These are phyloP conservation scores for Phytophthora sp. DNA, from an alignment of 352 stramenopile species.

Conservation along the genomic window DNA sequence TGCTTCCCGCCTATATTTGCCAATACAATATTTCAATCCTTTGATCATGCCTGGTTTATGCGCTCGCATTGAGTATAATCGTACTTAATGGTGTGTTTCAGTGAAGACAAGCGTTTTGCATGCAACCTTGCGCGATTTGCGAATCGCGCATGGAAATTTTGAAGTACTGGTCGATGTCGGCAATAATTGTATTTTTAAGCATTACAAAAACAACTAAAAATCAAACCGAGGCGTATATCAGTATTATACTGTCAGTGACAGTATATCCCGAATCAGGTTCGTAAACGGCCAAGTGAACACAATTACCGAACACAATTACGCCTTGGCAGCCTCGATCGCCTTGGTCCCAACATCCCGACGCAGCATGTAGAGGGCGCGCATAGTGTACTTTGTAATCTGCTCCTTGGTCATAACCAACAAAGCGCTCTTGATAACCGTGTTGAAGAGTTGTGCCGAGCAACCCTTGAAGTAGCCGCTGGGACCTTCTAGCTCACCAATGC, in stretches of 20 bases:
- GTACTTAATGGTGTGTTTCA: no score
- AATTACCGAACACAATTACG: no score
- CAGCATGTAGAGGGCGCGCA: slow-evolving; percentile 73
- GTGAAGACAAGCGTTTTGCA: no score
- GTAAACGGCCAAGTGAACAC: slow-evolving; percentile 1
- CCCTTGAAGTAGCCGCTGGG: slow-evolving; percentile 73
- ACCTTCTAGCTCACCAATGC: slow-evolving; percentile 69
- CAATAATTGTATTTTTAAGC: no score
- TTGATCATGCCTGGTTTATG: no score
- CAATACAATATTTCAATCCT: no score
- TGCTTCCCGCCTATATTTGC: no score
- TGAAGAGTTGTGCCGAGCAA: slow-evolving; percentile 82
- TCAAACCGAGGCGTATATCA: not conserved
- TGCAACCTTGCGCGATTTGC: no score
- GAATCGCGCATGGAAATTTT: no score
- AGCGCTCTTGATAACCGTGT: slow-evolving; percentile 85
- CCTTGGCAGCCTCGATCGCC: slow-evolving; percentile 38
- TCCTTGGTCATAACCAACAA: slow-evolving; percentile 87
- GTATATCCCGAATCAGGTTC: not conserved
- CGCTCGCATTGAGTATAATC: no score
- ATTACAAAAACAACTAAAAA: not conserved
- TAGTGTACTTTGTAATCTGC: slow-evolving; percentile 80
- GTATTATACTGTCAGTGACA: no score
- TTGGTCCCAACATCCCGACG: slow-evolving; percentile 42
- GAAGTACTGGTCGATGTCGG: no score